A percentile compares a stretch with the other conserved stretches of the same genome.
These are phyloP conservation scores for Gossypium turneri DNA, from an alignment of 345 rosid species.

Conservation along the genomic window DNA sequence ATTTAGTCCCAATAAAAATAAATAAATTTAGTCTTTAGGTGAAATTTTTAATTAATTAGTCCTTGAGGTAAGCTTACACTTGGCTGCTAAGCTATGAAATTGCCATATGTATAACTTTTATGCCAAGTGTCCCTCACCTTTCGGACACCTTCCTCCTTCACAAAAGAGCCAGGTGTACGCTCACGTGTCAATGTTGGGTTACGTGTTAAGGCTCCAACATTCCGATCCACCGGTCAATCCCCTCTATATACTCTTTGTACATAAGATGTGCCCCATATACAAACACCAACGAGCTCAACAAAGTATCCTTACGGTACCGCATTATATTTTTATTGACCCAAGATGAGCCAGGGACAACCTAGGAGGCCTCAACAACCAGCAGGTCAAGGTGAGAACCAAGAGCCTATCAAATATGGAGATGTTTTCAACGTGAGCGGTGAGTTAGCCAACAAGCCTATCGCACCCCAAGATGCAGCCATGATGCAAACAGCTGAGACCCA, in stretches of 20 bases:
- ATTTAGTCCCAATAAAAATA: too few species aligned
- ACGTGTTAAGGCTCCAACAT: not conserved
- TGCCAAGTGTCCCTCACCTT: not conserved
- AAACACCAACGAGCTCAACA: not conserved
- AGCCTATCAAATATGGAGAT: constrained; percentile 54
- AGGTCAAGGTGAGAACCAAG: constrained; percentile 10
- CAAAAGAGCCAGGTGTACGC: not conserved
- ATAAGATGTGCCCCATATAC: not conserved
- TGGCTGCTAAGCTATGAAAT: not conserved
- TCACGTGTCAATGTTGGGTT: not conserved
- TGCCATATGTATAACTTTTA: not conserved
- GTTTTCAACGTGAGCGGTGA: constrained; percentile 55
- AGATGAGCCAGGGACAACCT: constrained; percentile 70
- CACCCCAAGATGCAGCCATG: constrained; percentile 70
- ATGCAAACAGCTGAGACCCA: constrained; percentile 66
- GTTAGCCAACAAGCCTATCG: constrained; percentile 41
- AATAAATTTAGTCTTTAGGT: too few species aligned
- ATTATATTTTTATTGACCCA: not conserved
- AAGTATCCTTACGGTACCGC: too few species aligned
- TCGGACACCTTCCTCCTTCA: not conserved
- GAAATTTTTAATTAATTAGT: too few species aligned
- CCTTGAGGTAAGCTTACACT: not conserved
- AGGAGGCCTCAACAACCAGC: constrained; percentile 28
- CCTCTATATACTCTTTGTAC: not conserved
- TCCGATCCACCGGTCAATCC: not conserved